These are phyloP conservation scores for Pisolithus tinctorius DNA, from an alignment of 768 basidiomycete genomes.

Conservation along the genomic window DNA sequence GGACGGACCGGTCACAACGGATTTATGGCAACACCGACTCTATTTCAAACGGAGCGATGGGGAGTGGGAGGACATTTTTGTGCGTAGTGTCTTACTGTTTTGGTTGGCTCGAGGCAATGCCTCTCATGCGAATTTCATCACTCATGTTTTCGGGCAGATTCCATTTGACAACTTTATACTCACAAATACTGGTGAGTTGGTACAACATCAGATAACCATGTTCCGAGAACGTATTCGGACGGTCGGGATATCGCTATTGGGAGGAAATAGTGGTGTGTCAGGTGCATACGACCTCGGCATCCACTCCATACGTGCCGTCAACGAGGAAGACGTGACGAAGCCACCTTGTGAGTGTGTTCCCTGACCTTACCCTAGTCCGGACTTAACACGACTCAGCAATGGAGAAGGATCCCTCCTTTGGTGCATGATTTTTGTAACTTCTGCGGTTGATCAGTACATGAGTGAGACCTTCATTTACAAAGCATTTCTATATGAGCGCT, in stretches of 20 bases:
- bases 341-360: slow-evolving; percentile 22
- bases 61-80: slow-evolving; percentile 78
- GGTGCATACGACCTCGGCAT: slow-evolving; percentile 81
- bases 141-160: slow-evolving; percentile 41
- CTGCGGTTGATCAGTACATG: slow-evolving; percentile 2
- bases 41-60: slow-evolving; percentile 62
- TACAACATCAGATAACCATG: slow-evolving; percentile 69
- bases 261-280: slow-evolving; percentile 68
- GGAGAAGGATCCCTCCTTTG: slow-evolving; percentile 22
- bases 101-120: slow-evolving; percentile 1
- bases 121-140: too few species aligned
- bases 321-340: slow-evolving; percentile 53
- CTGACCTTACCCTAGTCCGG: background rate
- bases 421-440: slow-evolving; percentile 9
- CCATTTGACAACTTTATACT: slow-evolving; percentile 73
- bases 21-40: slow-evolving; percentile 95
- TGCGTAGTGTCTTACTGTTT: slow-evolving; percentile 31
- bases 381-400: slow-evolving; percentile 7
- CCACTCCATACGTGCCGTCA: slow-evolving; percentile 75
- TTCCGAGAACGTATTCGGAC: slow-evolving; percentile 67
- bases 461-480: slow-evolving; percentile 23
- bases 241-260: slow-evolving; percentile 82
- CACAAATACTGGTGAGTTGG: slow-evolving; percentile 67
- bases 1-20: slow-evolving; percentile 69
- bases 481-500: slow-evolving; percentile 1